These are phyloP conservation scores for Hanseniaspora clermontiae DNA, from an alignment of 805 yeast species.

Conservation along the genomic window DNA sequence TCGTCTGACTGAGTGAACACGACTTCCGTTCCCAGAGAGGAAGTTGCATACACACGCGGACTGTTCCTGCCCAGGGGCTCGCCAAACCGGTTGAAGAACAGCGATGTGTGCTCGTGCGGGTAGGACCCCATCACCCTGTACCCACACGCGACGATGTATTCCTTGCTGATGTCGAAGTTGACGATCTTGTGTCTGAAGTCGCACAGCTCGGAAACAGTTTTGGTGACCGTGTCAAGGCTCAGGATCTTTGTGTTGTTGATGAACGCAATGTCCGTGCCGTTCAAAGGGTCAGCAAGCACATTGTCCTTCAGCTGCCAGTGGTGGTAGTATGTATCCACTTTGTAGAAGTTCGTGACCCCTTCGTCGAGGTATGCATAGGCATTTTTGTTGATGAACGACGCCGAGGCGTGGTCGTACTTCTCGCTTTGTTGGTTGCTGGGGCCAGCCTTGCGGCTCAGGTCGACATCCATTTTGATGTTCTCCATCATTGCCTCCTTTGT, in stretches of 20 bases:
- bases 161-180: conserved; percentile 1
- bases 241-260: neutral
- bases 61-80: neutral
- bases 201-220: neutral
- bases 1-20: neutral
- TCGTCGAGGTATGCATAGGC: neutral
- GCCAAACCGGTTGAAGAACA: neutral
- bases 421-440: neutral
- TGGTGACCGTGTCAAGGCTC: neutral
- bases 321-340: neutral
- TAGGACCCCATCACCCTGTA: conserved; percentile 1
- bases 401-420: neutral
- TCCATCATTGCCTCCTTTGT: neutral
- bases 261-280: neutral
- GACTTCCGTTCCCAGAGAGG: neutral
- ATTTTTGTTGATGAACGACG: neutral
- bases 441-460: neutral
- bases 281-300: neutral
- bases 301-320: conserved; percentile 12
- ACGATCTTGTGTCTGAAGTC: neutral
- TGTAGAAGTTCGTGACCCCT: neutral
- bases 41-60: no score
- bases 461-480: neutral
- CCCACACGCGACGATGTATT: conserved; percentile 6
- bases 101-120: neutral